Percentiles rank a stretch among this genome's conserved stretches.
Conservation (phyloP, 2,329 filamentous ascomycete species). For the Lachnellula hyalina region DNA sequence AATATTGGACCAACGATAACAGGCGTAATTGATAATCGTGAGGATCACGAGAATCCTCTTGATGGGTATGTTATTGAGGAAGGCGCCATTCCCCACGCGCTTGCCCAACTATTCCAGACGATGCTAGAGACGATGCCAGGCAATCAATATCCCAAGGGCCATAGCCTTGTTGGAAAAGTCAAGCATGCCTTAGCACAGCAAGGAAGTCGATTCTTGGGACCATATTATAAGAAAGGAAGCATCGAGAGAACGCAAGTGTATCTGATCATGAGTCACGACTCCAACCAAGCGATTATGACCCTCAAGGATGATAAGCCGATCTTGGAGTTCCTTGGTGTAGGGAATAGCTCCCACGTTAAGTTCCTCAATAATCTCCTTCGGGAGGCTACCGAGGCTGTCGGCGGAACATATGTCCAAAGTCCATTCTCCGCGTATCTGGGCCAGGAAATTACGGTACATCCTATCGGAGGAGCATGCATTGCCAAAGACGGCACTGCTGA, state of each 20-base stretch:
- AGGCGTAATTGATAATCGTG: slow-evolving; percentile 55
- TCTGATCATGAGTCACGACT: slow-evolving; percentile 40
- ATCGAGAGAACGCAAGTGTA: slow-evolving; percentile 58
- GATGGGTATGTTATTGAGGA: slow-evolving; percentile 62
- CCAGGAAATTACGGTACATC: slow-evolving; percentile 59
- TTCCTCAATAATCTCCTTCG: slow-evolving; percentile 47
- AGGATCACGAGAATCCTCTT: slow-evolving; percentile 46
- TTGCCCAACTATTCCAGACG: slow-evolving; percentile 50
- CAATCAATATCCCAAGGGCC: slow-evolving; percentile 35
- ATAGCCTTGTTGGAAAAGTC: slow-evolving; percentile 37
- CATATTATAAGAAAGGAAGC: slow-evolving; percentile 50
- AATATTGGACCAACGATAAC: slow-evolving; percentile 59
- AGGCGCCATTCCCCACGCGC: slow-evolving; percentile 52
- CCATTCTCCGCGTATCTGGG: slow-evolving; percentile 53
- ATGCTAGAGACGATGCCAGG: slow-evolving; percentile 52
- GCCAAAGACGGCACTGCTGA: slow-evolving; percentile 50
- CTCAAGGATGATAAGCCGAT: slow-evolving; percentile 55
- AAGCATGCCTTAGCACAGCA: slow-evolving; percentile 43
- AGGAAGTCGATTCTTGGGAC: slow-evolving; percentile 52
- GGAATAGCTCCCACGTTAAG: slow-evolving; percentile 49
- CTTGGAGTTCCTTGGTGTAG: slow-evolving; percentile 55
- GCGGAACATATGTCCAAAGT: slow-evolving; percentile 54
- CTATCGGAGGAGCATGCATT: slow-evolving; percentile 61
- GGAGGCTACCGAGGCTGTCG: slow-evolving; percentile 50
- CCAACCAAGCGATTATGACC: slow-evolving; percentile 53